A percentile compares a stretch with the other conserved stretches of the same genome.
phyloP scores from a whole-genome alignment of 305 asterid genomes.

The Fraxinus floribunda region DNA sequence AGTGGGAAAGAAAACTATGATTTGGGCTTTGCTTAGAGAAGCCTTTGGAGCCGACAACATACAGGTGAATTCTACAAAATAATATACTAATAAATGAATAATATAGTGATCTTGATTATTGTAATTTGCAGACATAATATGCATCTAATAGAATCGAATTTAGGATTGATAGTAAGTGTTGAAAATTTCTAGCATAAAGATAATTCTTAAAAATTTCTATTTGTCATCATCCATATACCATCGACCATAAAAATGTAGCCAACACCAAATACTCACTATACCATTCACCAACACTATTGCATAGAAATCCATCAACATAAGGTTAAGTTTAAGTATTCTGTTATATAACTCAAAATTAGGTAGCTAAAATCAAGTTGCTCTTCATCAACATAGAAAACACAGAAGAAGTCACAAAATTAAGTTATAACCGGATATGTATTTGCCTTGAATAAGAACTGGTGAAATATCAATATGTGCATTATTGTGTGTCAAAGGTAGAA shows the following conservation, averaged over 20 bases:
- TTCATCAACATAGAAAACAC: not conserved
- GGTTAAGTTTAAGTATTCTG: not conserved
- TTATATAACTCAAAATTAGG: not conserved
- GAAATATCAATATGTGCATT: not conserved
- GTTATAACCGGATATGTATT: not conserved
- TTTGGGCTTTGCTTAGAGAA: constrained; percentile 74
- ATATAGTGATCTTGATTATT: constrained; percentile 3
- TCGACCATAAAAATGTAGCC: not conserved
- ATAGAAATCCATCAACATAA: not conserved
- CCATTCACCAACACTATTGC: not conserved
- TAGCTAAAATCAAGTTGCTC: not conserved
- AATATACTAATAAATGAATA: constrained; percentile 1
- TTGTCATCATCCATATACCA: not conserved
- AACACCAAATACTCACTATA: not conserved
- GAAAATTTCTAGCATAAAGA: not conserved
- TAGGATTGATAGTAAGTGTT: not conserved
- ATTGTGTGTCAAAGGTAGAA: not conserved
- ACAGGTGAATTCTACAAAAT: constrained; percentile 43
- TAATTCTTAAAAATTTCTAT: not conserved
- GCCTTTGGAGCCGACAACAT: constrained; percentile 52
- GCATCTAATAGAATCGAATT: not conserved
- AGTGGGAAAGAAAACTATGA: constrained; percentile 90
- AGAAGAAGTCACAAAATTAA: not conserved
- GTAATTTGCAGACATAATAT: constrained; percentile 2
- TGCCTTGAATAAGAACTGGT: not conserved